These are phyloP conservation scores for Coccinonectria pachysandricola DNA, from an alignment of 2,329 filamentous ascomycete genomes.

Conservation along the genomic window DNA sequence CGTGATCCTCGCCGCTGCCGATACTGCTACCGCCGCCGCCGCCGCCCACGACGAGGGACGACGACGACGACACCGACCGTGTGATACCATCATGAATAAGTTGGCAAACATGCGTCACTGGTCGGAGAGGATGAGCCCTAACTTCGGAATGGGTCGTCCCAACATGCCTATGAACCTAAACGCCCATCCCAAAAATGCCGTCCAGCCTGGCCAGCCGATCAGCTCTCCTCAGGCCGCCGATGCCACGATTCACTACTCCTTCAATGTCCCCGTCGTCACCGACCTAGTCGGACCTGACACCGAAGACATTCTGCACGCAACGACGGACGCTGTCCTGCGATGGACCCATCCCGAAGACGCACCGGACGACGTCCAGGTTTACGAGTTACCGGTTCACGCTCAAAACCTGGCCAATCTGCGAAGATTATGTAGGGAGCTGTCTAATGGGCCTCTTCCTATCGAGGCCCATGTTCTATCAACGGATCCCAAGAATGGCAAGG, in stretches of 20 bases:
- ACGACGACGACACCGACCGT: constrained; percentile 16
- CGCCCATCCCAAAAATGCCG: constrained; percentile 46
- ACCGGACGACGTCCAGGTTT: constrained; percentile 70
- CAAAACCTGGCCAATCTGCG: constrained; percentile 75
- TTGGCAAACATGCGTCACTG: constrained; percentile 63
- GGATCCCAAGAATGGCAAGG: constrained; percentile 61
- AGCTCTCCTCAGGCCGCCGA: constrained; percentile 63
- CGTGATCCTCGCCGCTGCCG: too few species aligned
- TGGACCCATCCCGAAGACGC: constrained; percentile 91
- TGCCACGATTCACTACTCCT: constrained; percentile 78
- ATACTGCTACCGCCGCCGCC: constrained; percentile 8
- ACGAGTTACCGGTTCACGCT: constrained; percentile 85
- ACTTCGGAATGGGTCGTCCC: constrained; percentile 54
- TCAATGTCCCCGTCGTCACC: constrained; percentile 94
- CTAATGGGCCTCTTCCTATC: constrained; percentile 57
- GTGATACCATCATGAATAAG: constrained; percentile 51
- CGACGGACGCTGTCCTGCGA: constrained; percentile 72
- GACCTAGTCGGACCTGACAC: constrained; percentile 86
- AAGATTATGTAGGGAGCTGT: constrained; percentile 72
- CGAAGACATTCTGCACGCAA: constrained; percentile 91
- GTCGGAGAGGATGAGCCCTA: constrained; percentile 59
- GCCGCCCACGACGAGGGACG: constrained; percentile 18
- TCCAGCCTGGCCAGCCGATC: constrained; percentile 43
- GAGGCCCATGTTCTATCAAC: constrained; percentile 78
- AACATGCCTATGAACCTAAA: constrained; percentile 48